Conservation (phyloP, 2,329 filamentous ascomycete genomes). For the Graphilbum fragrans region DNA sequence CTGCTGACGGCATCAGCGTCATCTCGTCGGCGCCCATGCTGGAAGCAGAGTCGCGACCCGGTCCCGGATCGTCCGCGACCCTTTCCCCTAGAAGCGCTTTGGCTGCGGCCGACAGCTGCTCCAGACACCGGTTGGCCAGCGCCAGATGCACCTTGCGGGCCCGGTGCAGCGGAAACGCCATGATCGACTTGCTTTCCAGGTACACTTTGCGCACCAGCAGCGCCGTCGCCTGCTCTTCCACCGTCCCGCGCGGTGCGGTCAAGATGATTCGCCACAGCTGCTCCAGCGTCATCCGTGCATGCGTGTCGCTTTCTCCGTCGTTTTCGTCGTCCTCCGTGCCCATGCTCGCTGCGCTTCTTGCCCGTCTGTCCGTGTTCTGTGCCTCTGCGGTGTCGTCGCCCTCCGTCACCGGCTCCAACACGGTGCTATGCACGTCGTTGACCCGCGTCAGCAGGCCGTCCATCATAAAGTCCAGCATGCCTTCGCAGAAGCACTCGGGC, state of each 20-base stretch:
- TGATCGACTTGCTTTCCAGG: conserved; percentile 40
- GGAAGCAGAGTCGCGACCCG: no score
- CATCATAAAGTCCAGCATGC: conserved; percentile 51
- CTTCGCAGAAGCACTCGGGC: conserved; percentile 45
- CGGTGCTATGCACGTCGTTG: conserved; percentile 28
- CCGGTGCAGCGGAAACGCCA: conserved; percentile 33
- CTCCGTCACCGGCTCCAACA: conserved; percentile 24
- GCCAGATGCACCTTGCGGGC: conserved; percentile 51
- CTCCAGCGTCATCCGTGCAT: conserved; percentile 44
- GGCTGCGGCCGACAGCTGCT: conserved; percentile 53
- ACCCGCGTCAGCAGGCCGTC: conserved; percentile 35
- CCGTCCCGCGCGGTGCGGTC: conserved; percentile 48
- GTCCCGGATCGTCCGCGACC: no score
- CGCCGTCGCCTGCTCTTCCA: conserved; percentile 56
- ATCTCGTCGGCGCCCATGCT: conserved; percentile 44
- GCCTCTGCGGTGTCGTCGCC: conserved; percentile 28
- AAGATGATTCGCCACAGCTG: conserved; percentile 78
- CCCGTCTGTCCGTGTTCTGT: neutral
- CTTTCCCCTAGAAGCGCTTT: no score
- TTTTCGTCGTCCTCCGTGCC: conserved; percentile 32
- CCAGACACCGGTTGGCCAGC: conserved; percentile 62
- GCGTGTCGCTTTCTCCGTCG: conserved; percentile 20
- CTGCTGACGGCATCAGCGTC: conserved; percentile 34
- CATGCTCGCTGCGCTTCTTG: no score
- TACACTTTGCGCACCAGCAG: conserved; percentile 63